phyloP scores from a whole-genome alignment of 179 eudicot species.

The Silene noctiflora region DNA sequence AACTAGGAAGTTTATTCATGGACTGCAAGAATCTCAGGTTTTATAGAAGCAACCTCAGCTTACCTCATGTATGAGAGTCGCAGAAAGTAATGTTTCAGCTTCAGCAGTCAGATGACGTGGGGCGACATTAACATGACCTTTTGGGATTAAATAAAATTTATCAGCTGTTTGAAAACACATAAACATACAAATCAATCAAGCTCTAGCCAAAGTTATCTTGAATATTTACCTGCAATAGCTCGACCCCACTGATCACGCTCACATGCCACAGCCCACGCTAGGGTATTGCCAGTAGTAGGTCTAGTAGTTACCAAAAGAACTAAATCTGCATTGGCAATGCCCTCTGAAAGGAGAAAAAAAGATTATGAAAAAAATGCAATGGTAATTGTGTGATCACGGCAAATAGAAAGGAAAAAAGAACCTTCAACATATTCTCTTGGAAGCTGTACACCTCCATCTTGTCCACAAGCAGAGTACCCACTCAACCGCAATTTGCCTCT shows the following conservation, averaged over 20 bases:
- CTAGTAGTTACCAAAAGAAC: constrained; percentile 96
- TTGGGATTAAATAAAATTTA: constrained; percentile 17
- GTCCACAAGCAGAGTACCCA: constrained; percentile 98
- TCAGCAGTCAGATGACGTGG: constrained; percentile 98
- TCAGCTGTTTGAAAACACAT: constrained; percentile 12
- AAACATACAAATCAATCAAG: constrained; percentile 1
- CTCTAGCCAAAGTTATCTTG: not conserved
- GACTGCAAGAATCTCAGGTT: not conserved
- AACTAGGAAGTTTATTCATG: not conserved
- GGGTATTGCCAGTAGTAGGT: constrained; percentile 94
- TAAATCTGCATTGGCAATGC: constrained; percentile 81
- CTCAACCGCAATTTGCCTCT: constrained; percentile 86
- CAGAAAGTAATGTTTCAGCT: constrained; percentile 92
- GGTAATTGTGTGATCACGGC: not conserved
- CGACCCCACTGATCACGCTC: constrained; percentile 99
- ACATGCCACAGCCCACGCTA: constrained; percentile 80
- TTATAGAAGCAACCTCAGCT: constrained; percentile 10
- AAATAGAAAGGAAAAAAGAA: constrained; percentile 26
- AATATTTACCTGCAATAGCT: constrained; percentile 79
- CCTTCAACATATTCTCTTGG: constrained; percentile 94
- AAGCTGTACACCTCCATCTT: constrained; percentile 98
- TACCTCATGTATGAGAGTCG: constrained; percentile 96
- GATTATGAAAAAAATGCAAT: not conserved
- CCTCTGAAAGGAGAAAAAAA: constrained; percentile 45
- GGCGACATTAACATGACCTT: constrained; percentile 99